Evolutionary conservation across 2,329 filamentous ascomycete species (phyloP), one percentile per base, ranked within the genome.

Genomic region (Diplodia mutila): DNA sequence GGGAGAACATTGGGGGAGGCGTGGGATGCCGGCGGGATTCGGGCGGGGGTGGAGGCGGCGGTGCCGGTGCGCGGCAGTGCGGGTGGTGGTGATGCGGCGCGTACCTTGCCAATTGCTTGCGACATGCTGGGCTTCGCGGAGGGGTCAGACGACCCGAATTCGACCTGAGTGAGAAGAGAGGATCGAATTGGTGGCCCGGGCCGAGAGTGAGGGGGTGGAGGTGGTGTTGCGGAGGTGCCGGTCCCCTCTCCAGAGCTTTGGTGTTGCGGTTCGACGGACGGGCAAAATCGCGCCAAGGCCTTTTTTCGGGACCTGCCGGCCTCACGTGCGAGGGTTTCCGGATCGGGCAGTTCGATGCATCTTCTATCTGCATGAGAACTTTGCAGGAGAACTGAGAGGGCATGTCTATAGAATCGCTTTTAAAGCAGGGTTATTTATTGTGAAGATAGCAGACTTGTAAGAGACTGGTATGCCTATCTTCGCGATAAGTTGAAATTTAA

Each of bases 71-170:
- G 53, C n/a, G 29, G 42, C 21, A 46, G 32, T 16, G 51, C 25
- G 55, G 11, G 23, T 32, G 37, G 37, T 55, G 39, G 52, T 52
- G 52, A 32, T 53, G 65, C 70, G 79, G 29, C 29, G 29, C 29
- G 76, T 86, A 94, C 91, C 79, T 90, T 83, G 75, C 91, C 91
- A 76, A 93, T 82, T 72, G 87, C 90, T 85, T 93, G 91, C 73
- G 91, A 94, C 91, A 94, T 94, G 69, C 68, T 81, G 74, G 70
- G 49, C 29, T 29, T 34, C 32, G 32, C 3, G 52, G 25, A 68
- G 59, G 51, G 67, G 71, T 53, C 71, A 73, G 73, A 74, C 72
- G 72, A 70, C 71, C 73, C 52, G 27, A 1, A n/a, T 1, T 23
- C 7, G 12, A 18, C 5, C 11, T 12, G 11, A 11, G 16, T n/a